Evolutionary conservation across 768 basidiomycete genomes (phyloP).

Genomic region (Myochromella boudieri): DNA sequence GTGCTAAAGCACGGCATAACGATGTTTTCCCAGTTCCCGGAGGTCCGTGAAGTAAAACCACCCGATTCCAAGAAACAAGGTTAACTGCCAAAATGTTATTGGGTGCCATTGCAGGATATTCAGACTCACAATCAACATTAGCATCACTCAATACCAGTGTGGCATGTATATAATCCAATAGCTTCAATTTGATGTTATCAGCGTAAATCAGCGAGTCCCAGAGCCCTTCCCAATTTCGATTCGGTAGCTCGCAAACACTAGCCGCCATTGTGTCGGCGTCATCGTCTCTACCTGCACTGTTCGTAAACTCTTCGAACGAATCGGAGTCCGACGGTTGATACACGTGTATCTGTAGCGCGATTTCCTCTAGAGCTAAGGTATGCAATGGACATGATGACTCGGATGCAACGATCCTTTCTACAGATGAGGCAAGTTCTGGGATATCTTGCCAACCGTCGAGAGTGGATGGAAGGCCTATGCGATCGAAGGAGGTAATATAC

Average conservation of each 20-base stretch:
- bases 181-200: constrained; percentile 78
- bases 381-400: constrained; percentile 64
- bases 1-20: constrained; percentile 90
- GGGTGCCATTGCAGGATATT: no score
- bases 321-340: constrained; percentile 79
- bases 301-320: constrained; percentile 72
- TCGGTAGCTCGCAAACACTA: constrained; percentile 86
- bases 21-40: constrained; percentile 98
- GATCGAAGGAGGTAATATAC: constrained; percentile 57
- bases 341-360: constrained; percentile 77
- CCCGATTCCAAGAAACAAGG: constrained; percentile 92
- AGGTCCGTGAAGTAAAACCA: constrained; percentile 93
- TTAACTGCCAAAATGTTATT: constrained; percentile 55
- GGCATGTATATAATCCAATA: constrained; percentile 93
- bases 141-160: constrained; percentile 92
- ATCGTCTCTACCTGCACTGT: constrained; percentile 46
- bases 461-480: constrained; percentile 67
- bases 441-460: constrained; percentile 81
- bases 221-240: constrained; percentile 79
- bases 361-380: constrained; percentile 54
- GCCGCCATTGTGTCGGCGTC: constrained; percentile 87
- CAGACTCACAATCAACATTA: constrained; percentile 71
- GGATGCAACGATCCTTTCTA: constrained; percentile 74
- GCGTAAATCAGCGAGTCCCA: constrained; percentile 92
- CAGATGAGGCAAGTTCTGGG: constrained; percentile 65